Conservation (phyloP, 225 moss, liverwort and hornwort genomes). For the Sphagnum tenellum region DNA sequence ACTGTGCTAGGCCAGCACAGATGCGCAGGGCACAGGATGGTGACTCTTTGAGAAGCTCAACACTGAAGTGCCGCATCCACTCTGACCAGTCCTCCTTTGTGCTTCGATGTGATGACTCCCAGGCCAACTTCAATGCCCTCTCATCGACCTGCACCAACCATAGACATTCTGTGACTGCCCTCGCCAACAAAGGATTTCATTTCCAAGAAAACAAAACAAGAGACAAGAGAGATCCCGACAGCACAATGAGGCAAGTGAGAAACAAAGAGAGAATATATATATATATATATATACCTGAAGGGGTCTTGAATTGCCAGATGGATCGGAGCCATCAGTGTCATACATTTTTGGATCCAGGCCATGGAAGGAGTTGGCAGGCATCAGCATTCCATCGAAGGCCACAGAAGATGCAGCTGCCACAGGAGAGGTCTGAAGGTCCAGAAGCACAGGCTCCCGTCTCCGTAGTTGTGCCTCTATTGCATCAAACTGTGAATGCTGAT, state of each 20-base stretch:
- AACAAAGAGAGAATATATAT: neutral
- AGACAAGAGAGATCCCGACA: neutral
- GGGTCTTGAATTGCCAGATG: constrained; percentile 24
- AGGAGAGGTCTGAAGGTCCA: constrained; percentile 53
- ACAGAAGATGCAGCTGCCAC: constrained; percentile 20
- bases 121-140: constrained; percentile 66
- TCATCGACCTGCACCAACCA: constrained; percentile 58
- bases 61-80: constrained; percentile 99
- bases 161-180: constrained; percentile 3
- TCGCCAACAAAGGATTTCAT: neutral
- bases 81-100: constrained; percentile 99
- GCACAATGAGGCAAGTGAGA: neutral
- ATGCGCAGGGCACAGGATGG: constrained; percentile 88
- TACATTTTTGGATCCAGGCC: constrained; percentile 74
- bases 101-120: constrained; percentile 96
- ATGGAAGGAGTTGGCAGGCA: constrained; percentile 63
- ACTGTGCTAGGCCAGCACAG: constrained; percentile 89
- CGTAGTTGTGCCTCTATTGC: constrained; percentile 67
- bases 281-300: constrained; percentile 19
- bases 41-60: constrained; percentile 93
- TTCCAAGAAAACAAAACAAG: neutral
- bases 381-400: constrained; percentile 31
- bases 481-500: constrained; percentile 88
- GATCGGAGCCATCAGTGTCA: constrained; percentile 52
- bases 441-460: constrained; percentile 60